A percentile compares a stretch with the other conserved stretches of the same genome.
Evolutionary conservation across 352 stramenopile species (phyloP).

Genomic region (Pythium pyrilobum): DNA sequence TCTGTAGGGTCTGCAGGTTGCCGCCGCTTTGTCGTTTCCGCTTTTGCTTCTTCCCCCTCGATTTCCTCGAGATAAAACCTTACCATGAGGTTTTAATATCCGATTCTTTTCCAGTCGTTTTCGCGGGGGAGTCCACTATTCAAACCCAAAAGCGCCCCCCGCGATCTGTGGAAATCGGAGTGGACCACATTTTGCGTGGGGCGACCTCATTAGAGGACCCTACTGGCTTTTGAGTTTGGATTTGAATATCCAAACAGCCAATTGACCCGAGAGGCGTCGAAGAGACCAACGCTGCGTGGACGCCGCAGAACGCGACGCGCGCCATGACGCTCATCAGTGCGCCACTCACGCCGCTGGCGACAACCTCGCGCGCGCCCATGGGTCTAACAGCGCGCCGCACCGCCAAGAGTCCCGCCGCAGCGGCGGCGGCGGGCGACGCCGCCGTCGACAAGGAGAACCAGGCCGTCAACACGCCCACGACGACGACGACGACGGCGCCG

Average conservation of each 20-base stretch:
- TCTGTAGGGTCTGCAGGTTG: too few relatives aligned
- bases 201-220: constrained; percentile 4
- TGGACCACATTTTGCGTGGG: constrained; percentile 2
- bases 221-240: constrained; percentile 25
- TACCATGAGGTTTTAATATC: constrained; percentile 2
- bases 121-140: background rate
- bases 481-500: background rate
- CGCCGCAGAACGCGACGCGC: background rate
- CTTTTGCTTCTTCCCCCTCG: background rate
- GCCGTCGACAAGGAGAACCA: constrained; percentile 24
- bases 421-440: too few relatives aligned
- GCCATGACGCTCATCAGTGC: background rate
- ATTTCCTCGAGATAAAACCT: constrained; percentile 10
- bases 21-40: background rate
- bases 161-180: background rate
- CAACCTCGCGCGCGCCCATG: background rate
- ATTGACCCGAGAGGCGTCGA: background rate
- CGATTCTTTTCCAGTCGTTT: constrained; percentile 5
- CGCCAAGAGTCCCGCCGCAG: constrained; percentile 1
- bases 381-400: constrained; percentile 1
- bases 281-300: background rate
- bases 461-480: background rate
- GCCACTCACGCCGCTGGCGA: background rate
- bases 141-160: background rate
- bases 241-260: constrained; percentile 47